These are phyloP conservation scores for Penicillium egyptiacum DNA, from an alignment of 495 filamentous ascomycete species.

Conservation along the genomic window DNA sequence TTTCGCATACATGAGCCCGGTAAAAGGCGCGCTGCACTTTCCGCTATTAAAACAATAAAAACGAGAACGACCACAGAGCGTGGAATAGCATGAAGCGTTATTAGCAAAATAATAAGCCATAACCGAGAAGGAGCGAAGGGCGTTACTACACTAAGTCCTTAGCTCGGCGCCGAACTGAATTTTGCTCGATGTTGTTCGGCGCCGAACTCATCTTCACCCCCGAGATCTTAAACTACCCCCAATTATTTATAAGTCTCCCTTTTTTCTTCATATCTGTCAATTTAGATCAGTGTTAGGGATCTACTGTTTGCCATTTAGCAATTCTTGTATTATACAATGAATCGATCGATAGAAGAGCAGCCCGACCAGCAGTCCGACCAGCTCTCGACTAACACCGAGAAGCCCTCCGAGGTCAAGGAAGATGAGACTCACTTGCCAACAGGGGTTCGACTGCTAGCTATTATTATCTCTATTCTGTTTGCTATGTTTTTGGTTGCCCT, in stretches of 20 bases:
- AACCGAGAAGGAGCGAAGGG: not conserved
- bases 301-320: not conserved
- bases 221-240: not conserved
- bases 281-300: not conserved
- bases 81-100: too few relatives aligned
- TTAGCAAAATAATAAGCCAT: too few relatives aligned
- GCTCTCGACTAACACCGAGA: not conserved
- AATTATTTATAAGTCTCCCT: constrained; percentile 1
- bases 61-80: too few relatives aligned
- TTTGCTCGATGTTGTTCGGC: not conserved
- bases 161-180: not conserved
- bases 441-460: not conserved
- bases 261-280: not conserved
- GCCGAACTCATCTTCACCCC: not conserved
- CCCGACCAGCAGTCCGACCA: not conserved
- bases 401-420: not conserved
- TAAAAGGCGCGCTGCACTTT: too few relatives aligned
- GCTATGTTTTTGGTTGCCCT: constrained; percentile 42
- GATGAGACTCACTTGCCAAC: not conserved
- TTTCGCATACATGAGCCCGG: not conserved
- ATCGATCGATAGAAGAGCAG: not conserved
- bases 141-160: not conserved
- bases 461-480: constrained; percentile 28
- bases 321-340: not conserved
- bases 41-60: too few relatives aligned